phyloP scores from a whole-genome alignment of 2,329 filamentous ascomycete genomes.

The Metarhizium rileyi region DNA sequence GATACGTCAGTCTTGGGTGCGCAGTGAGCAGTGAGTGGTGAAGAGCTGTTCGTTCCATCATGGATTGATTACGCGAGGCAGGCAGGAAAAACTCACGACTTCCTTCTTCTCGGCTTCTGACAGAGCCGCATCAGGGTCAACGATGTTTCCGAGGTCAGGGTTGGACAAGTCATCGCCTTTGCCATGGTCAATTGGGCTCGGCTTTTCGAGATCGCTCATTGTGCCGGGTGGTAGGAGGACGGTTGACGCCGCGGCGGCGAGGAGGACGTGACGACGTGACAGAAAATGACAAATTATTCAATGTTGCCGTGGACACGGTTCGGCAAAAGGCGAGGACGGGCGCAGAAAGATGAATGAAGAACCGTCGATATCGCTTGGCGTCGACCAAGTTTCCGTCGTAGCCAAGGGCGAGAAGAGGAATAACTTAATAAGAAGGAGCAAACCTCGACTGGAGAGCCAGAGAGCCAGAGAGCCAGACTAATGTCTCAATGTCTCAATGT shows the following conservation, averaged over 20 bases:
- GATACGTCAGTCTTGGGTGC: background rate
- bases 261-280: background rate
- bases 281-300: background rate
- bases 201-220: conserved; percentile 26
- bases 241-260: background rate
- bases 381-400: too few relatives aligned
- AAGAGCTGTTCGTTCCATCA: too few relatives aligned
- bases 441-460: background rate
- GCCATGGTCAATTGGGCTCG: conserved; percentile 9
- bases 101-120: conserved; percentile 51
- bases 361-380: too few relatives aligned
- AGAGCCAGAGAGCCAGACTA: too few relatives aligned
- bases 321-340: background rate
- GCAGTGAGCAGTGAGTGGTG: background rate
- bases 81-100: conserved; percentile 38
- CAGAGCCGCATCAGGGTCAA: conserved; percentile 49
- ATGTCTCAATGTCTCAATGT: background rate
- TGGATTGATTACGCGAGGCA: background rate
- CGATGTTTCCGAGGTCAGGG: conserved; percentile 17
- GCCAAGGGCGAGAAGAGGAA: background rate
- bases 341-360: too few relatives aligned
- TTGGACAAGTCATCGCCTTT: conserved; percentile 18
- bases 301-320: background rate
- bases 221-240: conserved; percentile 3
- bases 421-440: background rate